Evolutionary conservation across 352 stramenopile genomes (phyloP).

Genomic region (Globisporangium emineosum): DNA sequence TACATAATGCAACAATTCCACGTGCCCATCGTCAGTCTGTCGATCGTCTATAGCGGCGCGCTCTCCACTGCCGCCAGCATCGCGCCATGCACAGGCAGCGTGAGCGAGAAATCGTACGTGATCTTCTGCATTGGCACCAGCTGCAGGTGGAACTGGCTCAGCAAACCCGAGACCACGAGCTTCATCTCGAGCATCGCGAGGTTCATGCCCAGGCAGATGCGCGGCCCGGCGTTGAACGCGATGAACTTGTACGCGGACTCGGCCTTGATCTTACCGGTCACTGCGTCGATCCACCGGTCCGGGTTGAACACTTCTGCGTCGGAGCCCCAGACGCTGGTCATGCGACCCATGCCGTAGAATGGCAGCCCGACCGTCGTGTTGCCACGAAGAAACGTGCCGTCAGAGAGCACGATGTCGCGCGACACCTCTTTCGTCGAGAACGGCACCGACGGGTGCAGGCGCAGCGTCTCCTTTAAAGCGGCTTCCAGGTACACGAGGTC

Average conservation of each 20-base stretch:
- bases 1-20: neutral
- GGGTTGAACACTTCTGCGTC: constrained; percentile 43
- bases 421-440: too few species aligned
- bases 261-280: constrained; percentile 25
- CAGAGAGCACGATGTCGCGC: too few species aligned
- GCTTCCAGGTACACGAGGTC: constrained; percentile 22
- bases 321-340: constrained; percentile 41
- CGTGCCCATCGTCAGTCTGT: neutral
- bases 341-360: constrained; percentile 36
- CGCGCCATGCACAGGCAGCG: constrained; percentile 37
- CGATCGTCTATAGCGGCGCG: neutral
- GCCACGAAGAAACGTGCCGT: constrained; percentile 45
- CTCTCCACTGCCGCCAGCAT: constrained; percentile 6
- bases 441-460: constrained; percentile 31
- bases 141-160: constrained; percentile 34
- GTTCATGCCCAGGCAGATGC: constrained; percentile 43
- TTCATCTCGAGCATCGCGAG: constrained; percentile 18
- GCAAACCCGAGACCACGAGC: constrained; percentile 25
- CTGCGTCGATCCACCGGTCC: constrained; percentile 39
- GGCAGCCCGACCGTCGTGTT: constrained; percentile 32
- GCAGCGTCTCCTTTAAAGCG: constrained; percentile 29
- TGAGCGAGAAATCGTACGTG: constrained; percentile 51
- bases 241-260: constrained; percentile 45
- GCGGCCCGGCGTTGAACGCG: constrained; percentile 47
- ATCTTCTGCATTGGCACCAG: constrained; percentile 27